Conservation (phyloP, 2,329 filamentous ascomycete genomes). For the Domatiomyces catenatus region DNA sequence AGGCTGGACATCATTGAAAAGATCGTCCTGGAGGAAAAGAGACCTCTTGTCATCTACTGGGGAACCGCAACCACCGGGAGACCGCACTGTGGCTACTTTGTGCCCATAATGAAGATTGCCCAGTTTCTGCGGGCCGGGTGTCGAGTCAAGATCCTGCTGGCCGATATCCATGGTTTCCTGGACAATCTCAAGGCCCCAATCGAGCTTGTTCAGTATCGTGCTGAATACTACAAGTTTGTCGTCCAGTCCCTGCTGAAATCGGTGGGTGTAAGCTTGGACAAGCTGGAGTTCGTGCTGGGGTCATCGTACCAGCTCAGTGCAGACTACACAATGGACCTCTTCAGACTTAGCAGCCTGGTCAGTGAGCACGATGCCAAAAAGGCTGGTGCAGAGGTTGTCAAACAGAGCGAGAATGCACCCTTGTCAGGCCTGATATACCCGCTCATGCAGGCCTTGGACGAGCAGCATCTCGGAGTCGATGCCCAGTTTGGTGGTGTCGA, state of each 20-base stretch:
- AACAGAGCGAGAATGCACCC: constrained; percentile 66
- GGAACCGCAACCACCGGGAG: constrained; percentile 72
- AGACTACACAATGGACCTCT: constrained; percentile 78
- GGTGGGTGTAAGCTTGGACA: constrained; percentile 62
- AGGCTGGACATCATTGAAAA: constrained; percentile 44
- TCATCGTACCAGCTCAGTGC: constrained; percentile 57
- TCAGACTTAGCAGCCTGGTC: constrained; percentile 54
- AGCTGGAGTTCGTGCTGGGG: constrained; percentile 70
- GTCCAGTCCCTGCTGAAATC: constrained; percentile 63
- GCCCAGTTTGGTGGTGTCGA: constrained; percentile 75
- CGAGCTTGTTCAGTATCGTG: constrained; percentile 68
- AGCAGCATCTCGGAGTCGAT: constrained; percentile 76
- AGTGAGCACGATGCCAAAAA: constrained; percentile 73
- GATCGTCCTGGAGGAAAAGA: constrained; percentile 41
- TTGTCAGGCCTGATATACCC: constrained; percentile 67
- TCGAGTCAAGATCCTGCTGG: constrained; percentile 61
- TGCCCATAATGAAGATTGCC: constrained; percentile 76
- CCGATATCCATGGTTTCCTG: constrained; percentile 44
- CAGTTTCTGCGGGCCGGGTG: constrained; percentile 75
- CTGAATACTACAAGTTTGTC: constrained; percentile 64
- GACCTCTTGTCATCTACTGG: constrained; percentile 71
- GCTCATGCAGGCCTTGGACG: constrained; percentile 78
- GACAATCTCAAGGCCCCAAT: constrained; percentile 57
- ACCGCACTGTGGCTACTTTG: constrained; percentile 80
- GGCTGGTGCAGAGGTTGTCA: constrained; percentile 85